Evolutionary conservation across 2,329 filamentous ascomycete species (phyloP).

Genomic region (Fusarium hostae): DNA sequence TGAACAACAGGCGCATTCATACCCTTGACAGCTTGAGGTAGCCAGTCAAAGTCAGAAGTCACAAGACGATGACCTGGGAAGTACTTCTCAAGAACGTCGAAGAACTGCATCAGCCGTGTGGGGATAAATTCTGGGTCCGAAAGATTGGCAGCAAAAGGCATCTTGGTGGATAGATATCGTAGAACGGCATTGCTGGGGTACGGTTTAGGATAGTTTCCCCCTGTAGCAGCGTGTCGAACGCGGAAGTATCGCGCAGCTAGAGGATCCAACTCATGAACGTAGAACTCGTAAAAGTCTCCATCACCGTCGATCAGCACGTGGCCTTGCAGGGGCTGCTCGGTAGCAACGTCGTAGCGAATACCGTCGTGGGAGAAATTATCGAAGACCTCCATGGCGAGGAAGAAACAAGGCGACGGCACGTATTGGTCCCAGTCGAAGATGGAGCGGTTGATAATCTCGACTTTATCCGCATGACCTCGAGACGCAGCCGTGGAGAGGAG

Average conservation of each 20-base stretch:
- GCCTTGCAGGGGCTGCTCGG: constrained; percentile 86
- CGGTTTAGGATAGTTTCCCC: constrained; percentile 71
- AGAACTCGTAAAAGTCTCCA: constrained; percentile 96
- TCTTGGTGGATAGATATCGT: constrained; percentile 68
- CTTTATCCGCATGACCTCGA: constrained; percentile 82
- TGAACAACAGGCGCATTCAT: constrained; percentile 96
- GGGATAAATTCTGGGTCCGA: constrained; percentile 92
- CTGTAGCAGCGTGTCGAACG: constrained; percentile 81
- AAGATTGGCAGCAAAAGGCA: constrained; percentile 81
- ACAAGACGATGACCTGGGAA: constrained; percentile 92
- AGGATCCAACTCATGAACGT: constrained; percentile 82
- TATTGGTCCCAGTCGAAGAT: constrained; percentile 94
- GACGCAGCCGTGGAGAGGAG: constrained; percentile 73
- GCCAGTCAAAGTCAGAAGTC: constrained; percentile 87
- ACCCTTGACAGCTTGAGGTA: constrained; percentile 85
- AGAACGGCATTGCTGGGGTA: constrained; percentile 65
- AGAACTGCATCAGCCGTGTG: constrained; percentile 95
- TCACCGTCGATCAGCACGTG: constrained; percentile 84
- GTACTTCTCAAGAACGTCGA: constrained; percentile 85
- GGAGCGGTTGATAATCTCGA: constrained; percentile 93
- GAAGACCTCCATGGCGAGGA: constrained; percentile 96
- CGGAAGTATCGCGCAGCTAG: constrained; percentile 84
- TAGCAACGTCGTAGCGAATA: constrained; percentile 87
- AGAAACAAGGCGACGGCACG: constrained; percentile 95
- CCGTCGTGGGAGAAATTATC: constrained; percentile 98